Conservation (phyloP, 2,329 filamentous ascomycete species). For the Neodidymelliopsis sp. region DNA sequence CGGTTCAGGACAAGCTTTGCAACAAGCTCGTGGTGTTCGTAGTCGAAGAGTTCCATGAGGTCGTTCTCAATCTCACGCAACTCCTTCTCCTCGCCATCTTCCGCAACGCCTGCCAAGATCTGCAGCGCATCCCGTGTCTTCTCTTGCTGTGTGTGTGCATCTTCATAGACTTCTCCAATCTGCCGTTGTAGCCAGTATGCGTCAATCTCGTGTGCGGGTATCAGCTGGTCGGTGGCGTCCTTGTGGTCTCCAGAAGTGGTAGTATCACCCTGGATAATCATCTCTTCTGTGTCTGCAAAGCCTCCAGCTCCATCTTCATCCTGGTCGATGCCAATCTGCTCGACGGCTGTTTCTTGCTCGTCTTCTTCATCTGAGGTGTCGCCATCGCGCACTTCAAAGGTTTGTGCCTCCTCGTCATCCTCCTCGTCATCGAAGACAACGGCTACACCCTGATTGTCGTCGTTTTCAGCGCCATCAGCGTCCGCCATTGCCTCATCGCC, state of each 20-base stretch:
- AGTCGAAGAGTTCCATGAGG: constrained; percentile 97
- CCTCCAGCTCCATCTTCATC: constrained; percentile 58
- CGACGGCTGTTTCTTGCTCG: constrained; percentile 68
- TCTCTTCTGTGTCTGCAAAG: constrained; percentile 71
- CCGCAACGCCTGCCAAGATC: constrained; percentile 79
- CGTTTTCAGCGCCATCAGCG: constrained; percentile 71
- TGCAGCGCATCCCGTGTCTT: constrained; percentile 86
- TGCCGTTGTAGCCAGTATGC: constrained; percentile 97
- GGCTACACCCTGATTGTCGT: constrained; percentile 94
- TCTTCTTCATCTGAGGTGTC: constrained; percentile 82
- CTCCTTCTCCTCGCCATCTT: constrained; percentile 81
- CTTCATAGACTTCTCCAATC: constrained; percentile 85
- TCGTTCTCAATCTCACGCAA: constrained; percentile 97
- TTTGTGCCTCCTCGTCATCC: constrained; percentile 75
- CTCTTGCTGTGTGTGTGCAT: constrained; percentile 91
- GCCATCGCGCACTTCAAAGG: constrained; percentile 85
- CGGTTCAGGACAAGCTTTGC: constrained; percentile 89
- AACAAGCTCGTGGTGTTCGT: constrained; percentile 92
- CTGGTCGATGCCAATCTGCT: constrained; percentile 61
- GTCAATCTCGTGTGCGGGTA: constrained; percentile 90
- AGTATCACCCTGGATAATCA: constrained; percentile 79
- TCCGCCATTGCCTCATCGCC: constrained; percentile 71
- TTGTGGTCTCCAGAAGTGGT: constrained; percentile 50
- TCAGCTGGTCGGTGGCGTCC: constrained; percentile 61
- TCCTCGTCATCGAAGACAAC: constrained; percentile 96